A percentile compares a stretch with the other conserved stretches of the same genome.
Evolutionary conservation across 176 grass and related monocot genomes (phyloP).

Genomic region (Luzula sylvatica): DNA sequence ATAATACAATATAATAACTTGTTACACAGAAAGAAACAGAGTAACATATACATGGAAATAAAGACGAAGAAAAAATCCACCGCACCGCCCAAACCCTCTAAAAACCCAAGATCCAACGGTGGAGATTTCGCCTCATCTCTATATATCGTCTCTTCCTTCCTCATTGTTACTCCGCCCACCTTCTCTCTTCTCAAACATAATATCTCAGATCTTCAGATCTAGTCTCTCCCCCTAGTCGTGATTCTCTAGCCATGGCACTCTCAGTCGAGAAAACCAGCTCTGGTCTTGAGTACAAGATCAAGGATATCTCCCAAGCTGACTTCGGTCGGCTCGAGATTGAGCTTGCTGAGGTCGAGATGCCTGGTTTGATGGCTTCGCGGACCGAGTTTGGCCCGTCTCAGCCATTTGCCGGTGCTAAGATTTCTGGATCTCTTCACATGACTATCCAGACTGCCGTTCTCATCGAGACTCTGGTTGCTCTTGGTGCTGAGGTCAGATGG

Average conservation of each 20-base stretch:
- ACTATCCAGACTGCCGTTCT: slow-evolving; percentile 96
- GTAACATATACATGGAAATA: neutral
- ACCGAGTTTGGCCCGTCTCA: slow-evolving; percentile 66
- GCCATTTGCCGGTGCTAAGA: slow-evolving; percentile 68
- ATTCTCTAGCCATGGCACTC: slow-evolving; percentile 55
- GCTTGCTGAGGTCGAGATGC: slow-evolving; percentile 95
- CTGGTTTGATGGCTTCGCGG: slow-evolving; percentile 82
- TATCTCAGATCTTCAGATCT: slow-evolving; percentile 18
- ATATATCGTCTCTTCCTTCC: neutral
- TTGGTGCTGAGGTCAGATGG: slow-evolving; percentile 88
- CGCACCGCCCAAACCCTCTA: slow-evolving; percentile 25
- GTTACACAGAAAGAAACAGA: neutral
- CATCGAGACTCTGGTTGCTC: slow-evolving; percentile 91
- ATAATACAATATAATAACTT: no score
- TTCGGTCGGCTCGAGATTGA: slow-evolving; percentile 91
- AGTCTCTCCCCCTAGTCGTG: no score
- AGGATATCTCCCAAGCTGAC: slow-evolving; percentile 88
- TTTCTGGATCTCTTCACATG: slow-evolving; percentile 97
- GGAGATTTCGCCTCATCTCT: neutral
- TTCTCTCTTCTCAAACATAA: neutral
- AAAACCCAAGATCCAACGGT: slow-evolving; percentile 26
- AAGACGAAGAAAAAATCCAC: no score
- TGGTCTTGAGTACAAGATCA: slow-evolving; percentile 87
- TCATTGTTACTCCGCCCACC: neutral
- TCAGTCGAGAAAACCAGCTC: slow-evolving; percentile 81